Percentiles rank a stretch among this genome's conserved stretches.
Conservation (phyloP, 139 green algal species). For the Chlamydomonas incerta region DNA sequence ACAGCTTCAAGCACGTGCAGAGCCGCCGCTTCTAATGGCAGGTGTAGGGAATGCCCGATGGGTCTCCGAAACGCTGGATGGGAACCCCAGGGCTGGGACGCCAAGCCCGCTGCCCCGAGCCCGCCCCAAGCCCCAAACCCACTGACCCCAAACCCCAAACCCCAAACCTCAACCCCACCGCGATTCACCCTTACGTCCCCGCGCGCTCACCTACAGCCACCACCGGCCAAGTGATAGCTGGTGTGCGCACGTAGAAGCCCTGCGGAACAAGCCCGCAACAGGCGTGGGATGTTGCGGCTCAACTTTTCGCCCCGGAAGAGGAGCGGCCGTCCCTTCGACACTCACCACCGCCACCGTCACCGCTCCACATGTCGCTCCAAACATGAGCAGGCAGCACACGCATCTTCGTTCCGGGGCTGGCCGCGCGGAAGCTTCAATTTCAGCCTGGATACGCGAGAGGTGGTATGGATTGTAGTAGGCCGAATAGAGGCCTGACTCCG, state of each 20-base stretch:
- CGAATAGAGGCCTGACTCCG: neutral
- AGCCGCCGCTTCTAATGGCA: too few species aligned
- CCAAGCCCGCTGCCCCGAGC: too few species aligned
- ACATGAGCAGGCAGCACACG: neutral
- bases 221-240: slow-evolving; percentile 5
- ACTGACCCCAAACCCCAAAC: too few species aligned
- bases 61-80: too few species aligned
- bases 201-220: neutral
- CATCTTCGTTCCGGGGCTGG: neutral
- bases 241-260: slow-evolving; percentile 5
- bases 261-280: neutral
- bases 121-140: too few species aligned
- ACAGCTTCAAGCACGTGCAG: too few species aligned
- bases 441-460: neutral
- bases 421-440: neutral
- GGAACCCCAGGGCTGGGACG: too few species aligned
- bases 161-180: too few species aligned
- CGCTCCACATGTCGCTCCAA: neutral
- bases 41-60: too few species aligned
- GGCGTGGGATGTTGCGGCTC: neutral
- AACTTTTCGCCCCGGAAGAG: too few species aligned
- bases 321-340: too few species aligned
- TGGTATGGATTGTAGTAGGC: slow-evolving; percentile 10
- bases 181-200: too few species aligned
- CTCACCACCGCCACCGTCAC: neutral